Conservation (phyloP, 345 rosid species). For the Boechera stricta region DNA sequence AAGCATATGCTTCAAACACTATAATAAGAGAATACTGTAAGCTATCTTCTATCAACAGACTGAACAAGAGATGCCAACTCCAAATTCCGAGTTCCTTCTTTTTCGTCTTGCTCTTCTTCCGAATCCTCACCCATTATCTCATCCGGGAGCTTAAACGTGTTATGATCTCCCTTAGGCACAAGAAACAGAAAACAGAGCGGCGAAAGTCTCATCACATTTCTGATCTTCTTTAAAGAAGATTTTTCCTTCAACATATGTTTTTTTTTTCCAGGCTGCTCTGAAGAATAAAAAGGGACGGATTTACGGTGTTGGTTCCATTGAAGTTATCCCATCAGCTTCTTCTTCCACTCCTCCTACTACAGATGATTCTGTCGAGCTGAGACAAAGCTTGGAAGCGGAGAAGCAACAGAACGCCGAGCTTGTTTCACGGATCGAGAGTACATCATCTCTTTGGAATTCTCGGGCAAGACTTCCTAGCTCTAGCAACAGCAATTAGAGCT, state of each 20-base stretch:
- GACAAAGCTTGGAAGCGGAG: no score
- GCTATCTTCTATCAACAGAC: conserved; percentile 49
- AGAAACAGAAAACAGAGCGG: conserved; percentile 75
- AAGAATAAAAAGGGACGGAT: no score
- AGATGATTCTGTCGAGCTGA: no score
- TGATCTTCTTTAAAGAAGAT: no score
- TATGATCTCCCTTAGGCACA: conserved; percentile 69
- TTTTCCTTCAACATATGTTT: no score
- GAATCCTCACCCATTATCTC: conserved; percentile 45
- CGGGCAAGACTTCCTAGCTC: no score
- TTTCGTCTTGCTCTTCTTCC: conserved; percentile 47
- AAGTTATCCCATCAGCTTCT: no score
- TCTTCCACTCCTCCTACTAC: not conserved
- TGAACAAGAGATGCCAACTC: conserved; percentile 79
- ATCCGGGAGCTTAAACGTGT: conserved; percentile 60
- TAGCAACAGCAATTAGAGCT: no score
- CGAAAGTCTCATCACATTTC: conserved; percentile 24
- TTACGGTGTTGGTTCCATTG: no score
- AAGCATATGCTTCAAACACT: conserved; percentile 42
- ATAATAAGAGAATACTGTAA: not conserved
- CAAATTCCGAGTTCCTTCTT: conserved; percentile 50
- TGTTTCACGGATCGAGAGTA: no score
- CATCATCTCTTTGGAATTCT: no score
- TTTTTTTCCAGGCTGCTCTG: conserved; percentile 9
- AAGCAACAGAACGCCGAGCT: no score